Conservation (phyloP, 495 filamentous ascomycete species). For the Talaromyces adpressus region DNA sequence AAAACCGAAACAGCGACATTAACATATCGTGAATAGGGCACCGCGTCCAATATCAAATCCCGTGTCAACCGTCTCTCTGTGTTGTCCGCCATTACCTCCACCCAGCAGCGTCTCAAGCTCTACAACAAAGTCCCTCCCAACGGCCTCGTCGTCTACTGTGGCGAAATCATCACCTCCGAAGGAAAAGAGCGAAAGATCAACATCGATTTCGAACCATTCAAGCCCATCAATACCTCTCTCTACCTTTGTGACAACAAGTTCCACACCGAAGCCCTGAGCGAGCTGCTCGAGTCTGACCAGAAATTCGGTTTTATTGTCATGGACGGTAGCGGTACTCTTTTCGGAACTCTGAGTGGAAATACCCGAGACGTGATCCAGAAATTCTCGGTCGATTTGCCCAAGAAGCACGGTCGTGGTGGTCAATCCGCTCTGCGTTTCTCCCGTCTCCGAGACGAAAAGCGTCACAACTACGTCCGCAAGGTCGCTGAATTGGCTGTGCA, state of each 20-base stretch:
- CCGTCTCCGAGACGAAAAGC: conserved; percentile 98
- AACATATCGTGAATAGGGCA: conserved; percentile 53
- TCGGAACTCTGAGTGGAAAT: conserved; percentile 93
- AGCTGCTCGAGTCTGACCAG: conserved; percentile 95
- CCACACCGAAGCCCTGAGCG: conserved; percentile 93
- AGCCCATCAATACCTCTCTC: conserved; percentile 98
- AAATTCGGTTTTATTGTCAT: conserved; percentile 99
- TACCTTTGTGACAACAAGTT: conserved; percentile 99
- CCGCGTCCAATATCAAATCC: conserved; percentile 98
- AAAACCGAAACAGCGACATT: conserved; percentile 12
- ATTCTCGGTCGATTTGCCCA: conserved; percentile 92
- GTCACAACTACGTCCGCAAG: conserved; percentile 98
- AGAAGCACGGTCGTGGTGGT: conserved; percentile 99
- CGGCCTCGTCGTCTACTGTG: conserved; percentile 96
- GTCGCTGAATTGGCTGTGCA: conserved; percentile 96
- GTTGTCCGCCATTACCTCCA: conserved; percentile 95
- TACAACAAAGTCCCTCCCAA: conserved; percentile 98
- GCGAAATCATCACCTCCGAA: conserved; percentile 98
- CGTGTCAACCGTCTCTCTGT: conserved; percentile 98
- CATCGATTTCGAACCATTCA: conserved; percentile 99
- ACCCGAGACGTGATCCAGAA: conserved; percentile 97
- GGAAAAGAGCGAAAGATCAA: conserved; percentile 99
- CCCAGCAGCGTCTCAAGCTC: conserved; percentile 95
- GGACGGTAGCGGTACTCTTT: conserved; percentile 97
- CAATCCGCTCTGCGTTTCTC: conserved; percentile 98